phyloP scores from a whole-genome alignment of 2,329 filamentous ascomycete species.

The Aureobasidium sp. region DNA sequence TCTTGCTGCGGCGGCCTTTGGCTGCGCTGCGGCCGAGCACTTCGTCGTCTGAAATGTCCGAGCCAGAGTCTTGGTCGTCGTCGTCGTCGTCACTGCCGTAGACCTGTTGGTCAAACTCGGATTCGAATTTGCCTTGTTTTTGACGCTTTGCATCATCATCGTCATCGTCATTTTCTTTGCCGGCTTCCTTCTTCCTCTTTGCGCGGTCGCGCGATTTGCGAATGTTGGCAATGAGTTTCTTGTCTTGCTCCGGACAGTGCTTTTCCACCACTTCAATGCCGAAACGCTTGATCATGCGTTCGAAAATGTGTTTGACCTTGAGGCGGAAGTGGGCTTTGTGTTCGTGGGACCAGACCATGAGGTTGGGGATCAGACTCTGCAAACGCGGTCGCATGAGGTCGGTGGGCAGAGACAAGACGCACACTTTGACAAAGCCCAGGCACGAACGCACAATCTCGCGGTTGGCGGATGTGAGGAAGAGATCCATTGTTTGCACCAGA shows the following conservation, averaged over 20 bases:
- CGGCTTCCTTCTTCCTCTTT: slow-evolving; percentile 77
- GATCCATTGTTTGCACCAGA: slow-evolving; percentile 87
- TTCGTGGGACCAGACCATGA: slow-evolving; percentile 95
- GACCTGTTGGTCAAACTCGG: slow-evolving; percentile 92
- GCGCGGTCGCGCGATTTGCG: slow-evolving; percentile 87
- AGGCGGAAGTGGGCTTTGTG: slow-evolving; percentile 96
- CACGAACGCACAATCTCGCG: slow-evolving; percentile 93
- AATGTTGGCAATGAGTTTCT: slow-evolving; percentile 88
- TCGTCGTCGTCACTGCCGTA: slow-evolving; percentile 60
- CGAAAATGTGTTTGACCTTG: slow-evolving; percentile 96
- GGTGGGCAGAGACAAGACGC: slow-evolving; percentile 75
- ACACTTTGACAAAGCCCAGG: slow-evolving; percentile 94
- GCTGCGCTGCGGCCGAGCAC: slow-evolving; percentile 41
- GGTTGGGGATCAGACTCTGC: slow-evolving; percentile 70
- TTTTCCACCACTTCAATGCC: slow-evolving; percentile 74
- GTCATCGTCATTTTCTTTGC: slow-evolving; percentile 45
- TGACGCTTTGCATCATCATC: slow-evolving; percentile 25
- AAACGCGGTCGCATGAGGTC: slow-evolving; percentile 74
- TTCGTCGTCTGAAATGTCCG: slow-evolving; percentile 58
- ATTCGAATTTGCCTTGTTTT: slow-evolving; percentile 65
- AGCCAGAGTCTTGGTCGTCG: slow-evolving; percentile 44
- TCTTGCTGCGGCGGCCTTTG: slow-evolving; percentile 57
- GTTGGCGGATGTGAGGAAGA: slow-evolving; percentile 94
- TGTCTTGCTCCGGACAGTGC: slow-evolving; percentile 75
- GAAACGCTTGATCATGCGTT: slow-evolving; percentile 87